Base-by-base conservation (phyloP, 257 asterid genomes). In the Solanum dulcamara region DNA sequence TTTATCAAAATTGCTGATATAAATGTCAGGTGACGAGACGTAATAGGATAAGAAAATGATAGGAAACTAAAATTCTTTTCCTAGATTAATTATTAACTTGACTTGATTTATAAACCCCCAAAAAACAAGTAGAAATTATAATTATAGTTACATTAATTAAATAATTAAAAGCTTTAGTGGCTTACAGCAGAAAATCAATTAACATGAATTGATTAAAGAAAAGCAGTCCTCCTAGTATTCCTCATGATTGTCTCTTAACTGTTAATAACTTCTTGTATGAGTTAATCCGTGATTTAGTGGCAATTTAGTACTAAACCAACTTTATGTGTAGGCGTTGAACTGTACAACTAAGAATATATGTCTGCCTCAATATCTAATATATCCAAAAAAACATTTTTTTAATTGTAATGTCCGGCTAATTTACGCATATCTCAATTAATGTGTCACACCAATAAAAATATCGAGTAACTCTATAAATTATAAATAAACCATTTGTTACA, bases 141-240 rank as follows among this genome's bases (percentile, higher is more conserved):
- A 46, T 77, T 77, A 48, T 24, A 14, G 38, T 28, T 3, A 44
- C 14, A 64, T 28, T 64, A 64, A 64, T 64, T 35, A 67, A 75
- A 38, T 70, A 5, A 30, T 7, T 7, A 33, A 37, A 70, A 22
- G 5, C 7, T 28, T 35, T 48, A 48, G 64, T 79, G 83, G 10
- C 44, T 46, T 79, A 79, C 83, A 79, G 83, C 83, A 79, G 14
- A 48, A 79, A 77, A 9, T 79, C 83, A 79, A 48, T 48, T 48
- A 48, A 9, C 7, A 7, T 8, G 1, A 70, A 70, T 35, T 35
- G 79, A 70, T 51, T 79, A 79, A 77, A 30, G 83, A 48, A 48
- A 79, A 79, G 14, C 81, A 72, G n/a, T 3, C 12, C 57, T 75
- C 82, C 60, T 26, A 44, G 40, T 75, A 75, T 48, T 79, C 83